Conservation (phyloP, 2,329 filamentous ascomycete species). For the Talaromyces marneffei region DNA sequence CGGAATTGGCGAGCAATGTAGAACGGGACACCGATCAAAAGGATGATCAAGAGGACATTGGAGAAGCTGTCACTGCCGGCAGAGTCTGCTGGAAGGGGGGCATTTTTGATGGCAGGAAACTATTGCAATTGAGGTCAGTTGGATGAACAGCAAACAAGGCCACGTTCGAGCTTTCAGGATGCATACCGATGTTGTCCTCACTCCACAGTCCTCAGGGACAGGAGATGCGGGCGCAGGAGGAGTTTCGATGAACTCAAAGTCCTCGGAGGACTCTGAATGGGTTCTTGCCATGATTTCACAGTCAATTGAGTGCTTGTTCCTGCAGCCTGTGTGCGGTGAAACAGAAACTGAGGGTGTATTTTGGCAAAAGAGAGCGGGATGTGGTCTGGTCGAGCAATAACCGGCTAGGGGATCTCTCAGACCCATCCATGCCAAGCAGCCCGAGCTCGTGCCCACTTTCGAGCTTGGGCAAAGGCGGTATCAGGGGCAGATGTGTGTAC, state of each 20-base stretch:
- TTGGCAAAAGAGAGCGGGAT: conserved; percentile 10
- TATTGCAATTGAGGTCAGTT: conserved; percentile 30
- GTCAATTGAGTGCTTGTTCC: conserved; percentile 23
- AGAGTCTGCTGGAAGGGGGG: conserved; percentile 83
- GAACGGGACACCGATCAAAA: conserved; percentile 66
- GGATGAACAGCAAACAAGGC: background rate
- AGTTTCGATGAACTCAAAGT: conserved; percentile 54
- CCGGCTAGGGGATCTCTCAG: conserved; percentile 3
- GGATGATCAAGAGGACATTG: conserved; percentile 66
- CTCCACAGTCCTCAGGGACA: conserved; percentile 53
- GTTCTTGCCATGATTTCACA: conserved; percentile 33
- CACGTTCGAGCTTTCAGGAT: conserved; percentile 15
- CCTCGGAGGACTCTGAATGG: conserved; percentile 42
- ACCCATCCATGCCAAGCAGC: conserved; percentile 1
- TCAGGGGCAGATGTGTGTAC: background rate
- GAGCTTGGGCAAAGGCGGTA: background rate
- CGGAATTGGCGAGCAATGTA: conserved; percentile 78
- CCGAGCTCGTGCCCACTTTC: background rate
- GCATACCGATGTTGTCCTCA: conserved; percentile 56
- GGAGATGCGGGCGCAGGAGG: conserved; percentile 51
- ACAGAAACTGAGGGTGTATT: conserved; percentile 17
- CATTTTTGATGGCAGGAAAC: conserved; percentile 90
- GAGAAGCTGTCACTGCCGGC: conserved; percentile 81
- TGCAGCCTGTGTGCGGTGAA: conserved; percentile 18
- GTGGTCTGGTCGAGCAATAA: conserved; percentile 11